Conservation (phyloP, 306 rosid species). For the Vicia faba region DNA sequence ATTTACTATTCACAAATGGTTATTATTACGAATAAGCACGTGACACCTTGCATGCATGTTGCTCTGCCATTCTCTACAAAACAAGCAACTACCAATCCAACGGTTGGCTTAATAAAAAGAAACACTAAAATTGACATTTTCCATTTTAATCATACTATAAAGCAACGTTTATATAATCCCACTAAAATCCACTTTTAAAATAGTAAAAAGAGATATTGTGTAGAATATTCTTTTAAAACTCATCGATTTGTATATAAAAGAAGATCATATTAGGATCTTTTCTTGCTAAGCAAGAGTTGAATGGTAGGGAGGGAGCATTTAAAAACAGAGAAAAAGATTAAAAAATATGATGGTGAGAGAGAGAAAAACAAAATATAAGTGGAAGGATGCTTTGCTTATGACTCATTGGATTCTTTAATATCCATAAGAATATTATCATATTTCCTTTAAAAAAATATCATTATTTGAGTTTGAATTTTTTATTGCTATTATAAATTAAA, state of each 20-base stretch:
- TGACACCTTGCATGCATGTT: slow-evolving; percentile 40
- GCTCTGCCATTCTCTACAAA: slow-evolving; percentile 31
- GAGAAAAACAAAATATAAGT: no score
- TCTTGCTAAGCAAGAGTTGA: background rate
- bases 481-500: no score
- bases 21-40: slow-evolving; percentile 19
- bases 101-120: background rate
- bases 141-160: background rate
- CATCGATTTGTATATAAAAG: no score
- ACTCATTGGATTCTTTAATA: no score
- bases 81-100: slow-evolving; percentile 44
- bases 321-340: no score
- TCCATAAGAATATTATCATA: no score
- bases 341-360: no score
- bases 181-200: background rate
- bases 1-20: background rate
- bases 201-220: slow-evolving; percentile 15
- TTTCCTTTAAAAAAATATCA: no score
- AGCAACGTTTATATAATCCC: background rate
- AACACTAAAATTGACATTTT: background rate
- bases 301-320: no score
- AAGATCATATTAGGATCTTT: background rate
- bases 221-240: slow-evolving; percentile 27
- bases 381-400: no score
- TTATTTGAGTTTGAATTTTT: no score